These are phyloP conservation scores for Hortiboletus campestris DNA, from an alignment of 768 basidiomycete genomes.

Conservation along the genomic window DNA sequence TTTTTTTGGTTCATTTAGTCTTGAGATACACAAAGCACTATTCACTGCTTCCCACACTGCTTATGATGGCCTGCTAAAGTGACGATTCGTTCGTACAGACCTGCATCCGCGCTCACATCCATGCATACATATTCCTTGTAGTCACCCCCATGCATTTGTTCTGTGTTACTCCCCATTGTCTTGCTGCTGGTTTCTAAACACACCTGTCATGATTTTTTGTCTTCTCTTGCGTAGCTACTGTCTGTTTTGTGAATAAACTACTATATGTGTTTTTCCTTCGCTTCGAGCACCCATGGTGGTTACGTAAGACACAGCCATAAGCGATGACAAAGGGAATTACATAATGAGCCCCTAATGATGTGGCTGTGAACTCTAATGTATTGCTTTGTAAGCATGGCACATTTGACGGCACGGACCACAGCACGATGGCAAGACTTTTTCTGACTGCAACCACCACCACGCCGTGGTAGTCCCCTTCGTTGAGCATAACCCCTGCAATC, in stretches of 20 bases:
- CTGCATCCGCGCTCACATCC: constrained; percentile 16
- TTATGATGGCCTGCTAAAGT: constrained; percentile 15
- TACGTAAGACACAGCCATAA: neutral
- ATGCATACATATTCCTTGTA: constrained; percentile 26
- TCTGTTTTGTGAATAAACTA: constrained; percentile 14
- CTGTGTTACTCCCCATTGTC: constrained; percentile 1
- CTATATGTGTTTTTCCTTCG: neutral
- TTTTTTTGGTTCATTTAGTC: constrained; percentile 21
- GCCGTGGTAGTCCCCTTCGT: constrained; percentile 17
- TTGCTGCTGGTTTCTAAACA: constrained; percentile 11
- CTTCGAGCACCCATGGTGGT: neutral
- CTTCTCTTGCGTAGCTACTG: constrained; percentile 17
- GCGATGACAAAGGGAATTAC: neutral
- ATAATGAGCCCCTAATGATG: neutral
- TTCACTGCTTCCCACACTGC: constrained; percentile 10
- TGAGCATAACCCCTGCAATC: constrained; percentile 8
- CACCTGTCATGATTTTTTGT: constrained; percentile 1
- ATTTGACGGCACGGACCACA: constrained; percentile 19
- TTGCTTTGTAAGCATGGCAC: constrained; percentile 26
- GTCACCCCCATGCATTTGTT: constrained; percentile 22
- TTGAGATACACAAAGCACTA: constrained; percentile 23
- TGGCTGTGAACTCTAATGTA: constrained; percentile 1
- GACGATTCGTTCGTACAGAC: constrained; percentile 28
- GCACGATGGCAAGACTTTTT: constrained; percentile 2
- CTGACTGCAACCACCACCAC: constrained; percentile 24